Conservation (phyloP, 2,329 filamentous ascomycete genomes). For the Fusarium oxysporum region DNA sequence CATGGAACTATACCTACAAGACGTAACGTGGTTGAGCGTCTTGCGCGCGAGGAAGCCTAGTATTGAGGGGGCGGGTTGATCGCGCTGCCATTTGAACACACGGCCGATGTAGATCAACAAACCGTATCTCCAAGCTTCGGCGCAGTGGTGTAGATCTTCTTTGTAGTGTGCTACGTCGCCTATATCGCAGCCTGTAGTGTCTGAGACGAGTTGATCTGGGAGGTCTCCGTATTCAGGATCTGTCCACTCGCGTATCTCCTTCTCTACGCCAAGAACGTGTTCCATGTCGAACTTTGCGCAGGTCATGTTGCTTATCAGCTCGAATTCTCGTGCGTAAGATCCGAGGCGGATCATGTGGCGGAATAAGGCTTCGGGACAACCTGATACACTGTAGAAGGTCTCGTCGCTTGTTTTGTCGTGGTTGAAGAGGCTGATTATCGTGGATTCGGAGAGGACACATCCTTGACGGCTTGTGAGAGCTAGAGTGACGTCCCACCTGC, state of each 20-base stretch:
- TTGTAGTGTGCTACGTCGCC: not conserved
- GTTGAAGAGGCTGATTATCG: not conserved
- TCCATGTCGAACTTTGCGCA: not conserved
- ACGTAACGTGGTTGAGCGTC: rapidly evolving
- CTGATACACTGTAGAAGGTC: not conserved
- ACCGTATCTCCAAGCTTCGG: not conserved
- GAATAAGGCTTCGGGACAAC: not conserved
- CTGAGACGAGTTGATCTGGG: not conserved
- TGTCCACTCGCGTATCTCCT: not conserved
- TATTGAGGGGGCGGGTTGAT: not conserved
- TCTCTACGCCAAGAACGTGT: not conserved
- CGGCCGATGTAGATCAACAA: not conserved
- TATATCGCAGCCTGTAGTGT: not conserved
- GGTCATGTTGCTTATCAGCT: not conserved
- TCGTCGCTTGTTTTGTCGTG: not conserved
- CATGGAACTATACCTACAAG: not conserved
- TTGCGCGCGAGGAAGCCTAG: not conserved
- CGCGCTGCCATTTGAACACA: not conserved
- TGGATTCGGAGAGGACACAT: not conserved
- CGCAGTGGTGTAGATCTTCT: not conserved
- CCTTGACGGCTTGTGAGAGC: not conserved
- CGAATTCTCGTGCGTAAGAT: not conserved
- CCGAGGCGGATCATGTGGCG: not conserved
- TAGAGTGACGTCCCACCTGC: not conserved
- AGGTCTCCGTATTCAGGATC: not conserved